phyloP scores from a whole-genome alignment of 345 rosid genomes.

The Reutealis trisperma region DNA sequence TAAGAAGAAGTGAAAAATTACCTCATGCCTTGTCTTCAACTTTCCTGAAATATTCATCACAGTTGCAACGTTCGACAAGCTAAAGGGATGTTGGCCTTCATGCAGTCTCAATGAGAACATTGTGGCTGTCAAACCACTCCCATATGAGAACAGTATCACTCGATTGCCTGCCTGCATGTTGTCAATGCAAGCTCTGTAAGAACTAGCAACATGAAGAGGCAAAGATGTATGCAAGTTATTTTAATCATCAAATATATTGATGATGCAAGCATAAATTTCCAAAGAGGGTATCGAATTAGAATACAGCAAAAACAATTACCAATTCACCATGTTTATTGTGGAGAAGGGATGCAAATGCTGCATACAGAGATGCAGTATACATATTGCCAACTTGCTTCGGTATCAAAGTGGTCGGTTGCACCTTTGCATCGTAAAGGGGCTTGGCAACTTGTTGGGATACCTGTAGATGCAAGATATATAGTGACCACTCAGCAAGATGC shows the following conservation, averaged over 20 bases:
- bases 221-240: not conserved
- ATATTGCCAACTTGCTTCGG: constrained; percentile 99
- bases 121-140: constrained; percentile 93
- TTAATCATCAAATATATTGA: not conserved
- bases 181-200: not conserved
- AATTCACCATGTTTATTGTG: constrained; percentile 68
- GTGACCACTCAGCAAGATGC: constrained; percentile 27
- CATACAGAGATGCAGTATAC: constrained; percentile 98
- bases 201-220: constrained; percentile 7
- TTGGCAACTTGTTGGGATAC: constrained; percentile 89
- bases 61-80: constrained; percentile 73
- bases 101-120: constrained; percentile 78
- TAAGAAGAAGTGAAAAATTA: constrained; percentile 24
- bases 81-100: constrained; percentile 68
- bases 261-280: not conserved
- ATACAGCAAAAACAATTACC: constrained; percentile 49
- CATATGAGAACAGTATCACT: constrained; percentile 87
- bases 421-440: constrained; percentile 82
- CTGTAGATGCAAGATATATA: constrained; percentile 39
- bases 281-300: not conserved
- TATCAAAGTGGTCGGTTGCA: constrained; percentile 80
- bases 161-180: constrained; percentile 70
- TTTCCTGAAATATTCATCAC: constrained; percentile 71
- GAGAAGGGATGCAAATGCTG: constrained; percentile 91
- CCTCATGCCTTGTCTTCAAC: constrained; percentile 93